Base-by-base conservation (phyloP, 2,329 filamentous ascomycete genomes). In the Tricladium varicosporioides region DNA sequence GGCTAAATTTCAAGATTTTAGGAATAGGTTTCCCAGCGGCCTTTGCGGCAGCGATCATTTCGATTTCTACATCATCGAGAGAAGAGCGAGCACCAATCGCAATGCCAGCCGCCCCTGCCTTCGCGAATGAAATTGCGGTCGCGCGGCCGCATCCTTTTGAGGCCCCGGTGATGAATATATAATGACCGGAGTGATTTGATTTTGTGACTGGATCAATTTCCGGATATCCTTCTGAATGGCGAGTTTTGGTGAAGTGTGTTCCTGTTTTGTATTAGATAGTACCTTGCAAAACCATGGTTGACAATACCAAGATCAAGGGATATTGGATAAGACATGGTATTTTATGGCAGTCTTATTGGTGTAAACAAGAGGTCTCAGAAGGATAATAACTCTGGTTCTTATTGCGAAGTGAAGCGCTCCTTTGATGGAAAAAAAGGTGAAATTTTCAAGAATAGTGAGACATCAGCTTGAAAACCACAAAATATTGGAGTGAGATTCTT, bases 181-280 rank as follows among this genome's bases (percentile, higher is more conserved):
- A 53, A 8, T 58, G 58, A 5, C 56, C 59, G 43, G 49, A 61
- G 19, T 62, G 60, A n/a, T 64, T 42, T 5, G 49, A 59, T 44
- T 59, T 57, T 3, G 61, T 61, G 5, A 65, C 64, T 2, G 76
- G 73, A 51, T 77, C 72, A 62, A 87, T 84, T 58, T 70, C 73
- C 0, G 77, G 73, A 65, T 86, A 86, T 2, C 81, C 84, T 57
- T 81, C 77, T 50, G 71, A 64, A 63, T 77, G 64, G 19, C 42
- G 31, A 10, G 43, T 66, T 40, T 54, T 43, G 31, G 36, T 36
- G 16, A 56, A 56, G 42, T 56, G 19, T 11, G 16, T 2, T 40
- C 53, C 53, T 51, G 53, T 27, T 7, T 27, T 27, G 22, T 27
- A 7, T 27, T 7, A 27, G 22, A 27, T 27, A 27, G 3, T 27